Percentiles rank a stretch among this genome's conserved stretches.
Evolutionary conservation across 1,284 basidiomycete species (phyloP).

Genomic region (Leccinum olivaceoglutinosum): DNA sequence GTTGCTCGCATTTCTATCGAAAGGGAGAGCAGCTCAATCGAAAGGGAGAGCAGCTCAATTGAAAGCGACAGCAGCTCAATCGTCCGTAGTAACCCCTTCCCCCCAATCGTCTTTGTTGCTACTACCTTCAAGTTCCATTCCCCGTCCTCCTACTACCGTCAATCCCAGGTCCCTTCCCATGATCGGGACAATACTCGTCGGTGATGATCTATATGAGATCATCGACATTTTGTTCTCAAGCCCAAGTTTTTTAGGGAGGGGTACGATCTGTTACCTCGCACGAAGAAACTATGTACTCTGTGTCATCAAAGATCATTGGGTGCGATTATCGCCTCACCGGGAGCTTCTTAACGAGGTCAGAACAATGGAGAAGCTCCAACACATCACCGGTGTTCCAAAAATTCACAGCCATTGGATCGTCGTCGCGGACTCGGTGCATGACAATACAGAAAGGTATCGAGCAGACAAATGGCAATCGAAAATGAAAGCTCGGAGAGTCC

Average conservation of each 20-base stretch:
- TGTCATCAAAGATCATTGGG: slow-evolving; percentile 5
- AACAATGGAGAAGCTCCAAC: background rate
- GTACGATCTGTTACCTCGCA: slow-evolving; percentile 1
- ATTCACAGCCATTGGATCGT: background rate
- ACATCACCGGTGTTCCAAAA: background rate
- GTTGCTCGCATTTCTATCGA: background rate
- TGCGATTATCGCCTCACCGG: background rate
- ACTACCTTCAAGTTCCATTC: no score
- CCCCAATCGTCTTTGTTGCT: background rate
- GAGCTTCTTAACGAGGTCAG: background rate
- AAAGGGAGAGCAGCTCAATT: no score
- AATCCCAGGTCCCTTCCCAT: background rate
- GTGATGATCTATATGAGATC: background rate
- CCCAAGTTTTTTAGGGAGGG: slow-evolving; percentile 1
- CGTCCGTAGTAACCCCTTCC: background rate
- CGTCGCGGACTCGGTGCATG: background rate
- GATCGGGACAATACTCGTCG: background rate
- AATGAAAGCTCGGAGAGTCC: background rate
- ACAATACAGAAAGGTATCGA: background rate
- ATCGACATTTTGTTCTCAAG: slow-evolving; percentile 1
- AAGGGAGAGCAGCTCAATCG: no score
- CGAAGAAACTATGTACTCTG: background rate
- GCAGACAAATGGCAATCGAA: background rate
- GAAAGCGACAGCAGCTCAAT: no score
- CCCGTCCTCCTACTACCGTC: background rate